Evolutionary conservation across 345 rosid genomes (phyloP).

Genomic region (Rhodomyrtus tomentosa): DNA sequence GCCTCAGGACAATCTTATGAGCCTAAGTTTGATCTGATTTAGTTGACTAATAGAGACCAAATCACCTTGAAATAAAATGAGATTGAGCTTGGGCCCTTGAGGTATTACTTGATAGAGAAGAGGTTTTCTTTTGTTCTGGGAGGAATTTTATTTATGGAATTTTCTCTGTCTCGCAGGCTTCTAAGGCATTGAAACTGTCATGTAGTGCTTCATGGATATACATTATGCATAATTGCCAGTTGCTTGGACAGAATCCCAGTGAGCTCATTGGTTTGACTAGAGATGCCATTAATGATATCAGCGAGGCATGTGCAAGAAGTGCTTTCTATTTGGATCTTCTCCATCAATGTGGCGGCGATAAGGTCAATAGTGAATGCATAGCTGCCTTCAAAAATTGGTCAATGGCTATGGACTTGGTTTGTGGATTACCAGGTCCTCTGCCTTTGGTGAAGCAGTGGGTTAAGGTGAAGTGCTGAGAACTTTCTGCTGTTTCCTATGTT

Average conservation of each 20-base stretch:
- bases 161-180: conserved; percentile 46
- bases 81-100: neutral
- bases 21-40: neutral
- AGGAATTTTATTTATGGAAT: neutral
- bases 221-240: conserved; percentile 36
- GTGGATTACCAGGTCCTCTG: conserved; percentile 42
- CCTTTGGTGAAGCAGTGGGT: conserved; percentile 83
- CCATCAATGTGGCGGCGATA: conserved; percentile 35
- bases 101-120: conserved; percentile 5
- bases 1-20: neutral
- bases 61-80: neutral
- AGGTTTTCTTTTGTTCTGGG: conserved; percentile 31
- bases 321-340: conserved; percentile 73
- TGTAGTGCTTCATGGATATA: conserved; percentile 71
- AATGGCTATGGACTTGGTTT: conserved; percentile 36
- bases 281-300: conserved; percentile 35
- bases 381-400: conserved; percentile 61
- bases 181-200: conserved; percentile 54
- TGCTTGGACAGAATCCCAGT: conserved; percentile 17
- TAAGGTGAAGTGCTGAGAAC: conserved; percentile 44
- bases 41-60: neutral
- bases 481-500: neutral
- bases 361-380: conserved; percentile 25
- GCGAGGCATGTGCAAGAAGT: conserved; percentile 43
- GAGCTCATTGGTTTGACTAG: conserved; percentile 30